Evolutionary conservation across 352 stramenopile species (phyloP).

Genomic region (Phytopythium delawarense): DNA sequence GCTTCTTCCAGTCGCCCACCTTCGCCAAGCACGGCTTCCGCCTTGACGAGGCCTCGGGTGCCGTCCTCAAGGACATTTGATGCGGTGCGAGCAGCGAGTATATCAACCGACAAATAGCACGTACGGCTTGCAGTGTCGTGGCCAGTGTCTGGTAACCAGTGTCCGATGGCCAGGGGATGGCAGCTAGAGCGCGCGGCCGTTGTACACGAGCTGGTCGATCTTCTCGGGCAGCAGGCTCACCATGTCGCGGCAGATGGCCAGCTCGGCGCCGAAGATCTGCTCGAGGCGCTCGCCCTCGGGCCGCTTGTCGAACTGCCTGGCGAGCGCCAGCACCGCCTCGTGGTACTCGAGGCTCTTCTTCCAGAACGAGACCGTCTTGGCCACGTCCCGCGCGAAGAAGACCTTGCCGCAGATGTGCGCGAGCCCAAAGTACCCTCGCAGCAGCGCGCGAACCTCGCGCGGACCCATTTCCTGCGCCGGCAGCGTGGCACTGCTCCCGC

Average conservation of each 20-base stretch:
- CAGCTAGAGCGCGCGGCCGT: constrained; percentile 41
- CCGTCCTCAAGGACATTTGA: constrained; percentile 67
- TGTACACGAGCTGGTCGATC: constrained; percentile 77
- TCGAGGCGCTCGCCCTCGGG: constrained; percentile 18
- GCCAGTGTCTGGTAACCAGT: too few species aligned
- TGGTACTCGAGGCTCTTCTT: constrained; percentile 53
- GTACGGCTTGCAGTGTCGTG: neutral
- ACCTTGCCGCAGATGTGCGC: constrained; percentile 62
- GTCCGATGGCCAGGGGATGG: neutral
- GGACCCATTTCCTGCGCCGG: constrained; percentile 24
- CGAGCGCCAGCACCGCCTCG: constrained; percentile 35
- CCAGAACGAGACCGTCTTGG: constrained; percentile 59
- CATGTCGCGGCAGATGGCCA: constrained; percentile 65
- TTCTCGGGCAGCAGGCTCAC: constrained; percentile 60
- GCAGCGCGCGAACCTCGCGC: constrained; percentile 35
- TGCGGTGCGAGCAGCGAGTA: neutral
- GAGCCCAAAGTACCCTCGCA: constrained; percentile 59
- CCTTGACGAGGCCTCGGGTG: constrained; percentile 42
- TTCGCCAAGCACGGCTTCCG: constrained; percentile 74
- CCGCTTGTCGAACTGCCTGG: constrained; percentile 30
- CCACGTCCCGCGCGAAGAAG: constrained; percentile 26
- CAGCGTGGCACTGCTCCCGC: constrained; percentile 23
- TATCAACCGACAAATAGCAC: neutral
- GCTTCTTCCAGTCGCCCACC: constrained; percentile 60
- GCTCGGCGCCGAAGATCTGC: constrained; percentile 41